phyloP scores from a whole-genome alignment of 768 basidiomycete genomes.

The Phaffia tasmanica region DNA sequence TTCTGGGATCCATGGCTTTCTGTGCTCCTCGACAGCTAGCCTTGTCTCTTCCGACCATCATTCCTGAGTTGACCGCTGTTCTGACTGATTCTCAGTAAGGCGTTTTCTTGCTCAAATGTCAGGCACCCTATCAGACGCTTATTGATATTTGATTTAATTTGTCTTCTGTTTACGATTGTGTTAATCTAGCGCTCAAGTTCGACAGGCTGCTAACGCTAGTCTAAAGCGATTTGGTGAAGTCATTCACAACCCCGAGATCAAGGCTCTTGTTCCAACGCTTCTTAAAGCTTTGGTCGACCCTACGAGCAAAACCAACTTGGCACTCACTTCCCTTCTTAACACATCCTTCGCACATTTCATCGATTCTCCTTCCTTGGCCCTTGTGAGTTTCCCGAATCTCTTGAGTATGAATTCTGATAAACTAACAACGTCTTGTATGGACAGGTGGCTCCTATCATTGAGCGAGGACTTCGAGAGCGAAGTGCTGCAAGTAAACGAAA shows the following conservation, averaged over 20 bases:
- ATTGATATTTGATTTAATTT: background rate
- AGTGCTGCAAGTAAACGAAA: constrained; percentile 90
- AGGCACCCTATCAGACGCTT: background rate
- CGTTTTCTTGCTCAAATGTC: background rate
- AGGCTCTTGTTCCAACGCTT: constrained; percentile 72
- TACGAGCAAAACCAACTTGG: constrained; percentile 65
- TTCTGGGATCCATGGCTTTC: constrained; percentile 97
- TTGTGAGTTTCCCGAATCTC: constrained; percentile 46
- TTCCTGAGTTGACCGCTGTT: constrained; percentile 86
- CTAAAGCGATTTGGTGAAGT: constrained; percentile 98
- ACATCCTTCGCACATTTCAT: constrained; percentile 98
- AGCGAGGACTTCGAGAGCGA: constrained; percentile 81
- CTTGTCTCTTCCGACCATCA: constrained; percentile 85
- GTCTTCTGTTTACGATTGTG: background rate
- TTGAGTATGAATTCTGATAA: background rate
- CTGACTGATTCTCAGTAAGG: constrained; percentile 76
- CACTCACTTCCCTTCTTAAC: constrained; percentile 72
- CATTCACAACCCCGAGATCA: constrained; percentile 92
- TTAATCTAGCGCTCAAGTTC: constrained; percentile 59
- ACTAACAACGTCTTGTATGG: background rate
- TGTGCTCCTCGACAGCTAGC: constrained; percentile 93
- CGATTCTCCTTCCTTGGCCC: constrained; percentile 86
- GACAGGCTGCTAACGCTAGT: constrained; percentile 81
- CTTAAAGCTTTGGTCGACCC: constrained; percentile 95
- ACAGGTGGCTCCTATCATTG: constrained; percentile 86